These are phyloP conservation scores for Pythium utonaiense DNA, from an alignment of 352 stramenopile species.

Conservation along the genomic window DNA sequence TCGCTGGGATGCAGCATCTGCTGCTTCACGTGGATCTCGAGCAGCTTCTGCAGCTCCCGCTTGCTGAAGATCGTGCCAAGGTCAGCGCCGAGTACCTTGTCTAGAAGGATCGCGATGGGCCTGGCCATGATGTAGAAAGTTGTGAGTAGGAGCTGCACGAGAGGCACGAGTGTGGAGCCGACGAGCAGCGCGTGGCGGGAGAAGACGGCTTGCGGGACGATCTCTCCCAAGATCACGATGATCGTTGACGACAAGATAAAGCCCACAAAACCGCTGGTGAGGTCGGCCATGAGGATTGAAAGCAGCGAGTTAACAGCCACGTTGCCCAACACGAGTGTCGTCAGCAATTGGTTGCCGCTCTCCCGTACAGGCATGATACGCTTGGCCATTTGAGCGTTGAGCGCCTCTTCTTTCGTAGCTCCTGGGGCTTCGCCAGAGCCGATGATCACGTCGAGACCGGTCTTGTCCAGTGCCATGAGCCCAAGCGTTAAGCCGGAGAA, in stretches of 20 bases:
- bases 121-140: constrained; percentile 90
- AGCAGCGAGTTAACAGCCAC: constrained; percentile 96
- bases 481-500: constrained; percentile 96
- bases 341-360: constrained; percentile 96
- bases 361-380: constrained; percentile 87
- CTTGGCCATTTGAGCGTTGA: constrained; percentile 48
- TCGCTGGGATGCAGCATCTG: constrained; percentile 90
- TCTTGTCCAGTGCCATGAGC: constrained; percentile 96
- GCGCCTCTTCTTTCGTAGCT: constrained; percentile 53
- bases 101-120: constrained; percentile 89
- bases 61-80: constrained; percentile 95
- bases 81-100: constrained; percentile 91
- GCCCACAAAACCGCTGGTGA: constrained; percentile 83
- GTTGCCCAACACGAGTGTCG: constrained; percentile 97
- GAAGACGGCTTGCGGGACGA: constrained; percentile 91
- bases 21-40: constrained; percentile 96
- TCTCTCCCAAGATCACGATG: constrained; percentile 96
- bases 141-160: constrained; percentile 93
- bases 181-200: constrained; percentile 88
- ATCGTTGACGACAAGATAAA: constrained; percentile 94
- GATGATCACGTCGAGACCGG: constrained; percentile 95
- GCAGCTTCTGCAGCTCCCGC: constrained; percentile 92
- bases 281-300: constrained; percentile 95
- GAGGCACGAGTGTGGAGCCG: constrained; percentile 66
- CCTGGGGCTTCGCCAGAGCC: constrained; percentile 75